Percentiles rank a stretch among this genome's conserved stretches.
These are phyloP conservation scores for Xylaria hypoxylon DNA, from an alignment of 2,329 filamentous ascomycete species.

Conservation along the genomic window DNA sequence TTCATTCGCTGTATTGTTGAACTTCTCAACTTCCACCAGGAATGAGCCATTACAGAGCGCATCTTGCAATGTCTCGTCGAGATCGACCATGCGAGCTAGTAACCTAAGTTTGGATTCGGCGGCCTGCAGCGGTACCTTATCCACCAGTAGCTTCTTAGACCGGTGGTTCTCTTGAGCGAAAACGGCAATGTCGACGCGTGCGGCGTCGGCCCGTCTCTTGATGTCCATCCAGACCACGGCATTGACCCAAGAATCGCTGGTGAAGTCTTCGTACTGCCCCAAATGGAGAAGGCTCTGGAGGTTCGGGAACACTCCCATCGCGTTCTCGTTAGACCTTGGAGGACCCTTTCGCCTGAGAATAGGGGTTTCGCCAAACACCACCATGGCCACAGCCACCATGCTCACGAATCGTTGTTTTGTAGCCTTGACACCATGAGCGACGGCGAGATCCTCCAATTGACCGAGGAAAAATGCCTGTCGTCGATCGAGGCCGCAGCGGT, in stretches of 20 bases:
- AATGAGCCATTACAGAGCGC: background rate
- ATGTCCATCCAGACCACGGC: conserved; percentile 16
- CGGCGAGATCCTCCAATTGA: background rate
- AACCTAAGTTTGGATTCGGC: background rate
- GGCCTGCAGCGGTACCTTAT: background rate
- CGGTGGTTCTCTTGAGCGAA: background rate
- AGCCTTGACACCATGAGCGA: background rate
- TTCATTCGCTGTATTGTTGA: background rate
- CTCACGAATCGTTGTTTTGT: background rate
- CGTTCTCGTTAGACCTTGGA: no score
- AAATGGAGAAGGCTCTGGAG: background rate
- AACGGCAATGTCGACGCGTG: background rate
- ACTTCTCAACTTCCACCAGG: background rate
- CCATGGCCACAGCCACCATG: background rate
- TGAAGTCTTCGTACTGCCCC: background rate
- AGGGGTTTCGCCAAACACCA: background rate
- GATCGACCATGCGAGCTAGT: background rate
- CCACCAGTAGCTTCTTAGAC: background rate
- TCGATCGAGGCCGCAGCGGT: background rate
- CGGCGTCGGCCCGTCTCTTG: background rate
- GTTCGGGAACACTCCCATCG: background rate
- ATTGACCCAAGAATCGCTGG: conserved; percentile 7
- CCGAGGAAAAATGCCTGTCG: conserved; percentile 8
- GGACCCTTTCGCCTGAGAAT: background rate
- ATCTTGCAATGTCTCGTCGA: background rate